Evolutionary conservation across 768 basidiomycete genomes (phyloP).

Genomic region (Trametes sanguinea): DNA sequence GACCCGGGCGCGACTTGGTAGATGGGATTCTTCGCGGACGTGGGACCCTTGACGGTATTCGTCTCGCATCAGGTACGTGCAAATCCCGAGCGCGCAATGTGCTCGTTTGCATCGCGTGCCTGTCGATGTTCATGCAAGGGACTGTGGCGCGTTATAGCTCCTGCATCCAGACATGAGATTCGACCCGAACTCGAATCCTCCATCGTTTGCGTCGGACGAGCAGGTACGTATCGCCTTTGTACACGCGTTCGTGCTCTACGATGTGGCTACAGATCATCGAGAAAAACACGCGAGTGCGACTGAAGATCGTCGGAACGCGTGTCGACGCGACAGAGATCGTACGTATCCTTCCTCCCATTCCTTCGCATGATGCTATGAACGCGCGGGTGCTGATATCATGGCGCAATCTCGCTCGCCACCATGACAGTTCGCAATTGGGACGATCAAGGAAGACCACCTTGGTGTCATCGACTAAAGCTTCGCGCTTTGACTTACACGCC

Average conservation of each 20-base stretch:
- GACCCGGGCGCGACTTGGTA: slow-evolving; percentile 32
- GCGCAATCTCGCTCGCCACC: not conserved
- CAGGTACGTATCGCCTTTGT: slow-evolving; percentile 49
- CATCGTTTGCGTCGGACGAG: slow-evolving; percentile 90
- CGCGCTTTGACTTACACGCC: not conserved
- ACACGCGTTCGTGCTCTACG: slow-evolving; percentile 2
- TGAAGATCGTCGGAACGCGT: slow-evolving; percentile 98
- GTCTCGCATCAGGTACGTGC: slow-evolving; percentile 87
- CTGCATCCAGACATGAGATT: slow-evolving; percentile 94
- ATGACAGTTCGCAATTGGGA: slow-evolving; percentile 89
- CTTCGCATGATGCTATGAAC: not conserved
- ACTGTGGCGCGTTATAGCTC: slow-evolving; percentile 50
- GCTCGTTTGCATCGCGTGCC: not conserved
- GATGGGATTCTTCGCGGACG: slow-evolving; percentile 99
- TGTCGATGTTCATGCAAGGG: not conserved
- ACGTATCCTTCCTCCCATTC: slow-evolving; percentile 33
- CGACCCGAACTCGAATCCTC: slow-evolving; percentile 96
- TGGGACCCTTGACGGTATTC: slow-evolving; percentile 92
- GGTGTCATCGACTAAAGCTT: slow-evolving; percentile 76
- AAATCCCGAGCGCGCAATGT: not conserved
- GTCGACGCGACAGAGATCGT: slow-evolving; percentile 98
- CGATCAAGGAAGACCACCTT: slow-evolving; percentile 97
- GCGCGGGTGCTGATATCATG: not conserved
- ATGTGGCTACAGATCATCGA: slow-evolving; percentile 73
- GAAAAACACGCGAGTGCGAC: slow-evolving; percentile 86